Conservation (phyloP, 2,329 filamentous ascomycete species). For the Chrysoporthe cubensis region DNA sequence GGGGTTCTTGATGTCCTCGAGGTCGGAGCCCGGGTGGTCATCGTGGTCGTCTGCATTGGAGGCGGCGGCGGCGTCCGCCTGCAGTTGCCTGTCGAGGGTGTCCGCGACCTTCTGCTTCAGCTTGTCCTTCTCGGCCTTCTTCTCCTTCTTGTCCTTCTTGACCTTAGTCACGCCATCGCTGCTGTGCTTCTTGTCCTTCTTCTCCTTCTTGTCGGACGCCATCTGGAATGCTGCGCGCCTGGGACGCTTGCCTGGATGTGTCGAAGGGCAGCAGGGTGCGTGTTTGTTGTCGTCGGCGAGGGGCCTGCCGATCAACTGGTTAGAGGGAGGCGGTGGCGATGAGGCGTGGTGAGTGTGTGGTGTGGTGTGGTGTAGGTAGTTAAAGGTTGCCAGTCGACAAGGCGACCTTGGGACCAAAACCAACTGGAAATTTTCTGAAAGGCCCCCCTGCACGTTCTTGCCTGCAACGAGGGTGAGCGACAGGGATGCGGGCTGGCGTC, state of each 20-base stretch:
- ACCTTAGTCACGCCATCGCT: constrained; percentile 56
- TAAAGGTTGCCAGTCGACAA: background rate
- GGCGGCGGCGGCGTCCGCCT: constrained; percentile 57
- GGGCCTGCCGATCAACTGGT: no score
- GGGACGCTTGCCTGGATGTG: no score
- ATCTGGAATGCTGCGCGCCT: constrained; percentile 36
- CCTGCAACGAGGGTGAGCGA: background rate
- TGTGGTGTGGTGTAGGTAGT: background rate
- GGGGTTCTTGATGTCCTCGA: constrained; percentile 44
- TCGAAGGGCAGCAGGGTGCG: no score
- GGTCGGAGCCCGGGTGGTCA: constrained; percentile 36
- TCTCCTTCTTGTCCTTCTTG: constrained; percentile 66
- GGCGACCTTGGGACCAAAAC: background rate
- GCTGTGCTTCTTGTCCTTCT: constrained; percentile 55
- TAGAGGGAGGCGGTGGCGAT: background rate
- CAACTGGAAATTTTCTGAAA: constrained; percentile 26
- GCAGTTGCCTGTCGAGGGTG: constrained; percentile 67
- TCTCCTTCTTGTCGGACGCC: constrained; percentile 61
- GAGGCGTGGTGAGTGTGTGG: background rate
- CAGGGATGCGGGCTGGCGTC: background rate
- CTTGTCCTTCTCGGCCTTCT: constrained; percentile 78
- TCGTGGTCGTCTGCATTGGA: constrained; percentile 49
- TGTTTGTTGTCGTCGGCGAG: no score
- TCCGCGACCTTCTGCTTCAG: constrained; percentile 61
- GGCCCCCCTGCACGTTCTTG: background rate